Evolutionary conservation across 2,329 filamentous ascomycete genomes (phyloP).

Genomic region (Zalaria obscura): DNA sequence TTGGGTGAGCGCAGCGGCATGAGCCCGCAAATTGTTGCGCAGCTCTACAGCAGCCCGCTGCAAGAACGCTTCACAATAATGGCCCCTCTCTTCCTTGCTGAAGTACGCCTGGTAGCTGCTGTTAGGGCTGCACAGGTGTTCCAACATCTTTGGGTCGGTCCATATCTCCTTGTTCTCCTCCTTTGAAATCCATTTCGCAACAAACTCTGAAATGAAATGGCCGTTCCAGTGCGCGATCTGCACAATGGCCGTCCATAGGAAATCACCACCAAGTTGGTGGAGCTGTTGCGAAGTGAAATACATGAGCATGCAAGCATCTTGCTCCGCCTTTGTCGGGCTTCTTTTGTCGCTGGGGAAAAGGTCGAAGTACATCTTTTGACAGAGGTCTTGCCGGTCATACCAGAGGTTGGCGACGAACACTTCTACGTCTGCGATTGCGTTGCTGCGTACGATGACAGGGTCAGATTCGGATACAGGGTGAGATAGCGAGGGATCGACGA

Average conservation of each 20-base stretch:
- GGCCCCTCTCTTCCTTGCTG: not conserved
- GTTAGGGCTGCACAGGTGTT: constrained; percentile 8
- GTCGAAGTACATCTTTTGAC: constrained; percentile 16
- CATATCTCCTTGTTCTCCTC: constrained; percentile 9
- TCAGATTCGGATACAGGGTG: not conserved
- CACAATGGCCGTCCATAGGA: constrained; percentile 20
- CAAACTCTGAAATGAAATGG: constrained; percentile 10
- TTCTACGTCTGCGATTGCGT: constrained; percentile 14
- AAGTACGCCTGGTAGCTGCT: constrained; percentile 2
- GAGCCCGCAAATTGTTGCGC: too few relatives aligned
- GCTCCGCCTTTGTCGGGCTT: constrained; percentile 9
- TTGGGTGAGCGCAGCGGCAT: too few relatives aligned
- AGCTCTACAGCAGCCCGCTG: not conserved
- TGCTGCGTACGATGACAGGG: constrained; percentile 15
- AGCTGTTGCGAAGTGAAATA: constrained; percentile 14
- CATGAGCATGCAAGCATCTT: constrained; percentile 16
- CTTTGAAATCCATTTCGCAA: constrained; percentile 12
- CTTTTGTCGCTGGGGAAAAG: constrained; percentile 14
- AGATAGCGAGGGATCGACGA: too few relatives aligned
- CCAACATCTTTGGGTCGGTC: constrained; percentile 9
- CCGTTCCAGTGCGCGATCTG: constrained; percentile 17
- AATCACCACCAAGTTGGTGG: constrained; percentile 15
- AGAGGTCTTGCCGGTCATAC: constrained; percentile 10
- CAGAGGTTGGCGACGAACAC: constrained; percentile 16
- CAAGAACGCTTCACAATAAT: not conserved